These are phyloP conservation scores for Pezicula rhizophila DNA, from an alignment of 2,329 filamentous ascomycete species.

Conservation along the genomic window DNA sequence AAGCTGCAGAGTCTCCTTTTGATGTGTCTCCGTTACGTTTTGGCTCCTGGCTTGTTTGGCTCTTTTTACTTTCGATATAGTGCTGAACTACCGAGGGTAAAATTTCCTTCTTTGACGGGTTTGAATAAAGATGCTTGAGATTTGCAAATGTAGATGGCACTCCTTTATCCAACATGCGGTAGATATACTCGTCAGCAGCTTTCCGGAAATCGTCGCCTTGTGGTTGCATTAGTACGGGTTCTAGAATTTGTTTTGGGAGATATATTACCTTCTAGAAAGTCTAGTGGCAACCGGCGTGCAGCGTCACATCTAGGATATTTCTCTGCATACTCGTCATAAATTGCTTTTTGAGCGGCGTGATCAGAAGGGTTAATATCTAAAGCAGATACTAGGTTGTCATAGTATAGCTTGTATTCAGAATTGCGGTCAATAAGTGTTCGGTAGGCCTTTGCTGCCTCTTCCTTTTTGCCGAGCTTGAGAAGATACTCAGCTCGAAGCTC, in stretches of 20 bases:
- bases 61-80: constrained; percentile 59
- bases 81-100: constrained; percentile 72
- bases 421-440: constrained; percentile 78
- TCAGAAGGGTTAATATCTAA: constrained; percentile 60
- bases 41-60: constrained; percentile 35
- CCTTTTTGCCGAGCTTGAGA: constrained; percentile 65
- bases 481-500: constrained; percentile 84
- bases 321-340: constrained; percentile 77
- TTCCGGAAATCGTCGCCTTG: constrained; percentile 71
- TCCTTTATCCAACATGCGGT: constrained; percentile 81
- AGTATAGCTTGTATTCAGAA: constrained; percentile 81
- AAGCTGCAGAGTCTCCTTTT: constrained; percentile 68
- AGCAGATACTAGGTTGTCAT: constrained; percentile 66
- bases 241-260: neutral
- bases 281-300: constrained; percentile 76
- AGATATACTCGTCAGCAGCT: constrained; percentile 73
- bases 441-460: constrained; percentile 79
- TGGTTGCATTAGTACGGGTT: constrained; percentile 12
- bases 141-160: constrained; percentile 96
- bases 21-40: constrained; percentile 40
- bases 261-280: constrained; percentile 69
- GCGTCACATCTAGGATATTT: constrained; percentile 82
- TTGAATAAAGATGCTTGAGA: constrained; percentile 84
- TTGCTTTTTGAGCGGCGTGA: constrained; percentile 56
- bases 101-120: constrained; percentile 69